phyloP scores from a whole-genome alignment of 805 yeast genomes.

The Monosporozyma yasuniensis region DNA sequence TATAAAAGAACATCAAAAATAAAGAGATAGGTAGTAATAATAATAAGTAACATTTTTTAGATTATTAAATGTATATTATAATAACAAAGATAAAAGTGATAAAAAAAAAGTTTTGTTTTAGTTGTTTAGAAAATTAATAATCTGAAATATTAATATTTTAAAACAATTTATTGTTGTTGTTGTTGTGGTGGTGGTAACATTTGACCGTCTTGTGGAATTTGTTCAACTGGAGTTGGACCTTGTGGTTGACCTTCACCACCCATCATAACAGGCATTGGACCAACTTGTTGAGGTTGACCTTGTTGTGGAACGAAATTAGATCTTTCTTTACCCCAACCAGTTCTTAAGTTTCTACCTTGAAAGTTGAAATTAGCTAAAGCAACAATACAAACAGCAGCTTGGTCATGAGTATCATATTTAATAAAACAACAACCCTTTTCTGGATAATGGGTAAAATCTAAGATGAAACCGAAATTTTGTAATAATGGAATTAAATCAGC shows the following conservation, averaged over 20 bases:
- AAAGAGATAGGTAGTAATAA: background rate
- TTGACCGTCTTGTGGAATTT: slow-evolving; percentile 4
- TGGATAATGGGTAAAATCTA: slow-evolving; percentile 70
- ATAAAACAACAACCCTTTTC: slow-evolving; percentile 85
- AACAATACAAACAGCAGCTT: slow-evolving; percentile 81
- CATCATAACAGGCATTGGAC: slow-evolving; percentile 8
- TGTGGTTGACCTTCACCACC: slow-evolving; percentile 5
- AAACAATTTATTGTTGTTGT: slow-evolving; percentile 1
- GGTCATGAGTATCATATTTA: slow-evolving; percentile 75
- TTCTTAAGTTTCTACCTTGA: slow-evolving; percentile 69
- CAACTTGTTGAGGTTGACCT: slow-evolving; percentile 14
- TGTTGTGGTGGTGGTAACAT: slow-evolving; percentile 6
- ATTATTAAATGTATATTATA: background rate
- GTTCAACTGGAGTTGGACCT: slow-evolving; percentile 4
- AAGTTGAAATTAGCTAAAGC: slow-evolving; percentile 61
- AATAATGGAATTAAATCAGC: slow-evolving; percentile 63
- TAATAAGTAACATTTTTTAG: background rate
- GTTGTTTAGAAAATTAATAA: background rate
- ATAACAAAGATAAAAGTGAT: background rate
- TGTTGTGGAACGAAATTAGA: slow-evolving; percentile 27
- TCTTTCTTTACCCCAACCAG: slow-evolving; percentile 80
- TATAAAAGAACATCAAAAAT: background rate
- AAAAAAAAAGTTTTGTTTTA: background rate
- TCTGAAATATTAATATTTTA: background rate
- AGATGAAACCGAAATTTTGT: slow-evolving; percentile 73